Base-by-base conservation (phyloP, 805 yeast species). In the Sugiyamaella floridensis region DNA sequence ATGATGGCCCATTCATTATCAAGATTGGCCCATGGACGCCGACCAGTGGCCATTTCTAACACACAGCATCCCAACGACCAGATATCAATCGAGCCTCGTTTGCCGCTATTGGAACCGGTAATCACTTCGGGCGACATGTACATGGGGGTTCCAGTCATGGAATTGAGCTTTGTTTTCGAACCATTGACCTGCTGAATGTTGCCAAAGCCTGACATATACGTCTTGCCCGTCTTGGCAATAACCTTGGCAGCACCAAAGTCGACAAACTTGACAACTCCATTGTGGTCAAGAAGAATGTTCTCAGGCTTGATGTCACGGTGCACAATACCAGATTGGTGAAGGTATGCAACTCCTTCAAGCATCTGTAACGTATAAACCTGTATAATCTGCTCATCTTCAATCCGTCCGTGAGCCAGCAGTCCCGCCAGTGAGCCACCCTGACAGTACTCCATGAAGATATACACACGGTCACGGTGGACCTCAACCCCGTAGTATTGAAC, bases 201-300 rank as follows among this genome's bases (percentile, higher is more conserved):
- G n/a, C 58, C 58, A 14, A 28, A 20, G 16, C 16, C 28, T 11
- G 45, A 20, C 40, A 41, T 37, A 56, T 60, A 55, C 42, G 63
- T 68, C 54, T 49, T 66, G 43, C 56, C 66, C 52, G 55, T 68
- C 58, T 69, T 71, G 56, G 78, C 72, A 59, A 75, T 71, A 10
- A 90, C 95, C 68, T 89, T 89, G 12, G 98, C 97, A 2, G 98
- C 97, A 37, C 99, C 99, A 67, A 93, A 93, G 70, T 93, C 99
- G 50, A 92, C 97, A 72, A 86, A 89, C 68, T 93, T 93, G 63
- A 92, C 85, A 14, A 90, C 89, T 18, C 97, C 97, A 71, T 84
- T 83, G 67, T 85, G 95, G 69, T 92, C 97, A 50, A 92, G 72
- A 44, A 92, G 71, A 45, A 92, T 85, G 64, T 93, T 92, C 60